These are phyloP conservation scores for Penicillium parvum DNA, from an alignment of 495 filamentous ascomycete genomes.

Conservation along the genomic window DNA sequence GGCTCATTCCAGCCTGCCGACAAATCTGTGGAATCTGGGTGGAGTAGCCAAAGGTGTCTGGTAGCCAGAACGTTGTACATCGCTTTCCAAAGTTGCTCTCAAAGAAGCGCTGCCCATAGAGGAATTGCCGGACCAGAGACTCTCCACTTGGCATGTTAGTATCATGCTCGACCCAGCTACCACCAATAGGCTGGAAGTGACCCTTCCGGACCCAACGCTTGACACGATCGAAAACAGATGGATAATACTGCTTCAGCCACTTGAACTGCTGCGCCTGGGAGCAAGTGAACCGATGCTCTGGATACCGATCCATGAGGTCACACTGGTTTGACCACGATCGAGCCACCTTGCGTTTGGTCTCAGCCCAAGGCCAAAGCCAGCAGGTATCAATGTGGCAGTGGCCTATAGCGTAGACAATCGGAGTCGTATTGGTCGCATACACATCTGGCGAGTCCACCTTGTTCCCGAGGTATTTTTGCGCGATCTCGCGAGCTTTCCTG, in stretches of 20 bases:
- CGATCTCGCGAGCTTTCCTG: slow-evolving; percentile 72
- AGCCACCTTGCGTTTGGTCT: slow-evolving; percentile 95
- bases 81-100: slow-evolving; percentile 89
- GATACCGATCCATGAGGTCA: slow-evolving; percentile 88
- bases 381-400: slow-evolving; percentile 98
- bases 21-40: slow-evolving; percentile 91
- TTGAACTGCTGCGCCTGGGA: slow-evolving; percentile 98
- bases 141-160: slow-evolving; percentile 96
- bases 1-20: slow-evolving; percentile 84
- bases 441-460: slow-evolving; percentile 79
- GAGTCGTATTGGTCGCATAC: slow-evolving; percentile 67
- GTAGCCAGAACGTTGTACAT: slow-evolving; percentile 90
- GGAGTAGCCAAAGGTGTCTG: slow-evolving; percentile 97
- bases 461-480: slow-evolving; percentile 73
- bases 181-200: slow-evolving; percentile 89
- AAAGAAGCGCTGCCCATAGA: slow-evolving; percentile 92
- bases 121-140: slow-evolving; percentile 89
- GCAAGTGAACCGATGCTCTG: slow-evolving; percentile 85
- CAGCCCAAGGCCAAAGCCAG: slow-evolving; percentile 99
- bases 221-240: slow-evolving; percentile 80
- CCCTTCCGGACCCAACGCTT: slow-evolving; percentile 86
- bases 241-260: slow-evolving; percentile 89
- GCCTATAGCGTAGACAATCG: slow-evolving; percentile 82
- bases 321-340: slow-evolving; percentile 96
- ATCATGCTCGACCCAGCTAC: slow-evolving; percentile 98